These are phyloP conservation scores for Hansfordia pulvinata DNA, from an alignment of 2,329 filamentous ascomycete species.

Conservation along the genomic window DNA sequence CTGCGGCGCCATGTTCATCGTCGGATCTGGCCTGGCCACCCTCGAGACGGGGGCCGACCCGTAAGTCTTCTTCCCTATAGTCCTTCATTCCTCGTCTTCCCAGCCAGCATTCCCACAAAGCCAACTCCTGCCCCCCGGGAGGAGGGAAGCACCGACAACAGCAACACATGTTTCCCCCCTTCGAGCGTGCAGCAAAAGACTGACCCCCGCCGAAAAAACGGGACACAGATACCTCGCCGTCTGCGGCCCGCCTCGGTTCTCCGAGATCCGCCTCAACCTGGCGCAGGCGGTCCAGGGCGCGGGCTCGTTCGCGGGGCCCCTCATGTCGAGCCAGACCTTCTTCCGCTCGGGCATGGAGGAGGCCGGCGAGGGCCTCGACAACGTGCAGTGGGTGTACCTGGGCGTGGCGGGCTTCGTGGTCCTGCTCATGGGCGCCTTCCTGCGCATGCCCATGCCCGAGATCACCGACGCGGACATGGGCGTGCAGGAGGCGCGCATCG, in stretches of 20 bases:
- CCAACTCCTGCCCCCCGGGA: no score
- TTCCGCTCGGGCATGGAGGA: slow-evolving; percentile 40
- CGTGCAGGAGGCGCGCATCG: slow-evolving; percentile 30
- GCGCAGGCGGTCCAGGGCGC: slow-evolving; percentile 45
- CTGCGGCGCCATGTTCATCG: slow-evolving; percentile 40
- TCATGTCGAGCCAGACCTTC: slow-evolving; percentile 47
- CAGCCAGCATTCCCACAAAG: no score
- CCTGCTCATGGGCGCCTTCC: slow-evolving; percentile 42
- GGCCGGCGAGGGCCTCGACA: slow-evolving; percentile 33
- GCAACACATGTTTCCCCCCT: no score
- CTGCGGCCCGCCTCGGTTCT: slow-evolving; percentile 44
- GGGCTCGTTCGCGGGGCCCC: slow-evolving; percentile 42
- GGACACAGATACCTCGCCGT: slow-evolving; percentile 23
- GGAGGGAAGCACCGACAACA: no score
- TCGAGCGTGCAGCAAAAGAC: no score
- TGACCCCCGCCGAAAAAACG: not conserved
- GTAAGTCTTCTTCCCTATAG: no score
- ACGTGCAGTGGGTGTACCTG: slow-evolving; percentile 52
- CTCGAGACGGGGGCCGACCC: slow-evolving; percentile 48
- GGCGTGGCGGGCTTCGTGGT: slow-evolving; percentile 48
- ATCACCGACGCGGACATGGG: slow-evolving; percentile 51
- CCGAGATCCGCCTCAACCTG: slow-evolving; percentile 43
- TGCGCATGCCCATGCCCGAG: slow-evolving; percentile 32
- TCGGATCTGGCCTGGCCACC: slow-evolving; percentile 25
- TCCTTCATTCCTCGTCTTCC: no score